Evolutionary conservation across 2,329 filamentous ascomycete species (phyloP).

Genomic region (Ceratocystis harringtonii): DNA sequence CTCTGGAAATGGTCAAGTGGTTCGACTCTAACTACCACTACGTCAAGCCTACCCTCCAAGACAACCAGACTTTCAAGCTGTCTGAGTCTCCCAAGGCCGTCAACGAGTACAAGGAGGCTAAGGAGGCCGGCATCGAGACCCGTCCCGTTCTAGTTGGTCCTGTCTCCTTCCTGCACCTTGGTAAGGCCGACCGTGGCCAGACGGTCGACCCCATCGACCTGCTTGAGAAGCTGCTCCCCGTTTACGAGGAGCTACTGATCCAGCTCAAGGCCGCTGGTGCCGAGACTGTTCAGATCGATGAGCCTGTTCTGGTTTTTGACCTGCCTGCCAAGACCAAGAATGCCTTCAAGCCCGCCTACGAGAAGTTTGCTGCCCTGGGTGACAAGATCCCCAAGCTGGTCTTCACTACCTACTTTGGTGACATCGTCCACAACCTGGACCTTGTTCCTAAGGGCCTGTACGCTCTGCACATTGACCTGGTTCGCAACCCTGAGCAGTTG

Average conservation of each 20-base stretch:
- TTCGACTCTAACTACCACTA: constrained; percentile 99
- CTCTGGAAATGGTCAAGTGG: constrained; percentile 99
- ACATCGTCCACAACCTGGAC: constrained; percentile 98
- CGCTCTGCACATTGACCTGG: constrained; percentile 86
- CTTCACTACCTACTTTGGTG: constrained; percentile 96
- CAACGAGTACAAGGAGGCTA: constrained; percentile 86
- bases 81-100: constrained; percentile 81
- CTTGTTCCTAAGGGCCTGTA: constrained; percentile 65
- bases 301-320: constrained; percentile 93
- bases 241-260: constrained; percentile 84
- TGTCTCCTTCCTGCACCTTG: constrained; percentile 93
- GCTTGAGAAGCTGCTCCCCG: constrained; percentile 79
- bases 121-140: constrained; percentile 86
- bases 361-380: constrained; percentile 66
- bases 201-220: constrained; percentile 85
- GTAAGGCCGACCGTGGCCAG: constrained; percentile 95
- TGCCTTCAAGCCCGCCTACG: constrained; percentile 95
- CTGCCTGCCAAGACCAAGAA: constrained; percentile 79
- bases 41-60: constrained; percentile 95
- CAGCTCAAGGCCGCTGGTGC: constrained; percentile 94
- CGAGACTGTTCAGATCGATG: constrained; percentile 94
- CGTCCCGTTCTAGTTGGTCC: constrained; percentile 90
- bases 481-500: constrained; percentile 96
- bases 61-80: constrained; percentile 94
- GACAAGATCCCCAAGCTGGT: constrained; percentile 73